A percentile compares a stretch with the other conserved stretches of the same genome.
Evolutionary conservation across 768 basidiomycete genomes (phyloP).

Genomic region (Harrya chromipes): DNA sequence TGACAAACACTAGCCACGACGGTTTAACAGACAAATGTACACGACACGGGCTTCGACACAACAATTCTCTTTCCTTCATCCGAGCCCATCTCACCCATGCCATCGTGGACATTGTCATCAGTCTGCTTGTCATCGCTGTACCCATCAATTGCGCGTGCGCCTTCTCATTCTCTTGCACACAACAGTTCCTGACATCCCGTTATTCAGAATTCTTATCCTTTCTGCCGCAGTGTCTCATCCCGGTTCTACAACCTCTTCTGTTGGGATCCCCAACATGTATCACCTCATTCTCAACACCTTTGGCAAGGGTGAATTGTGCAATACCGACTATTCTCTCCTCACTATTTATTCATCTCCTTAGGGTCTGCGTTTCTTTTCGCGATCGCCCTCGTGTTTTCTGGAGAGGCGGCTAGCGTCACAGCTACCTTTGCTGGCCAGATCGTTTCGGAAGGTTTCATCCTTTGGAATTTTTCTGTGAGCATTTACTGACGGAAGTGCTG

Average conservation of each 20-base stretch:
- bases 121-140: conserved; percentile 43
- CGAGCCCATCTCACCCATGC: conserved; percentile 41
- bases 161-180: not conserved
- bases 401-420: conserved; percentile 49
- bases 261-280: conserved; percentile 43
- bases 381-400: conserved; percentile 42
- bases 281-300: conserved; percentile 37
- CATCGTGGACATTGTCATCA: conserved; percentile 43
- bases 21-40: conserved; percentile 4
- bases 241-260: conserved; percentile 15
- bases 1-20: conserved; percentile 5
- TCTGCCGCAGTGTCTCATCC: conserved; percentile 21
- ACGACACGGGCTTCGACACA: conserved; percentile 22
- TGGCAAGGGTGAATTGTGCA: conserved; percentile 32
- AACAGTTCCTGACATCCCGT: not conserved
- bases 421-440: conserved; percentile 49
- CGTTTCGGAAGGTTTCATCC: conserved; percentile 47
- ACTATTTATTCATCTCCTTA: not conserved
- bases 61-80: conserved; percentile 36
- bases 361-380: conserved; percentile 43
- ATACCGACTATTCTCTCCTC: not conserved
- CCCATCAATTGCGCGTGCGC: conserved; percentile 43
- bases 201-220: conserved; percentile 36
- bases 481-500: not conserved
- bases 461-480: conserved; percentile 42